Evolutionary conservation across 2,329 filamentous ascomycete genomes (phyloP), one percentile per base, ranked within the genome.

Genomic region (Calonectria hongkongensis): DNA sequence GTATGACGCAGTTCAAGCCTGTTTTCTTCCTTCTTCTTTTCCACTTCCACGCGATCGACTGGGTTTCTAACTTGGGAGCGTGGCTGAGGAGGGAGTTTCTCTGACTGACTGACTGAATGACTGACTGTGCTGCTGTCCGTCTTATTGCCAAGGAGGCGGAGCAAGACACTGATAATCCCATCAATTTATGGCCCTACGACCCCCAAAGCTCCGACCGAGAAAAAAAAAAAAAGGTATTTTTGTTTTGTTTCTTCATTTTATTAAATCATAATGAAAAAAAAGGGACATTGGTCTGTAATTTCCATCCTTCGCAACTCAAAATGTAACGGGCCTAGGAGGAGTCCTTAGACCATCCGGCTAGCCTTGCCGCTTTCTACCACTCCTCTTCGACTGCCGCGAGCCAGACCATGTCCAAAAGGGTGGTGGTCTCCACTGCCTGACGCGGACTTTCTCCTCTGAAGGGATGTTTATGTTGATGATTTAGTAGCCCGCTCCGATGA

Each of bases 291-390:
- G 56, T 28, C 30, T 33, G 25, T 33, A 33, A 63, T 30, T 43
- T 63, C 39, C 45, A 50, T 63, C 54, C 43, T 41, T 58, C 41
- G 65, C 30, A 66, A 45, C 25, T 54, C 33, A 39, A 30, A 36
- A 65, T 48, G 25, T 25, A 47, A 45, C 25, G 18, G 43, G 15
- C 12, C 33, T 48, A 51, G 13, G 56, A 51, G 13, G 56, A 39
- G 18, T 27, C 13, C 12, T 21, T 21, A 25, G 30, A 30, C 7
- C 27, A n/a, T 66, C 16, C 63, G 45, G 66, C 33, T 69, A 33
- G 33, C 39, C 66, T 54, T 51, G 62, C 68, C 68, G 43, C 47
- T 65, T 43, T 58, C 50, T 48, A 21, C 27, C 41, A 48, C 30
- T 25, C 48, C 8, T n/a, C 50, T 25, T 41, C 16, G 30, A 41